Conservation (phyloP, 2,329 filamentous ascomycete species). For the Cordyceps cateniannulata region DNA sequence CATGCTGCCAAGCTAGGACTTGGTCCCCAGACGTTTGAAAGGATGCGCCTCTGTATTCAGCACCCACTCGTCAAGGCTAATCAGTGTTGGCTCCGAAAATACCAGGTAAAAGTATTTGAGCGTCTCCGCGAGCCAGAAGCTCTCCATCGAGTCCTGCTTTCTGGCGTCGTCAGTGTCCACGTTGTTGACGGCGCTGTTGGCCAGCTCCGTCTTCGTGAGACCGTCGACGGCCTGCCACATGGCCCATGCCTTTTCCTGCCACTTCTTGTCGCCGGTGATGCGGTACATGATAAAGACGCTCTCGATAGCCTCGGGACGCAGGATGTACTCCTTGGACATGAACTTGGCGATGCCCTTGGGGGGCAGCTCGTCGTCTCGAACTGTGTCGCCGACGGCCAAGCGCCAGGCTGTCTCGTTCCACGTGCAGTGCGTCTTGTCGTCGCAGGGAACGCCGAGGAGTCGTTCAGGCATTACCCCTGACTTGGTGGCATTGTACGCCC, state of each 20-base stretch:
- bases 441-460: constrained; percentile 37
- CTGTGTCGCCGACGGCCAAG: constrained; percentile 16
- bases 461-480: constrained; percentile 51
- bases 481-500: constrained; percentile 47
- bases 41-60: constrained; percentile 51
- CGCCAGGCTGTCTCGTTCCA: constrained; percentile 28
- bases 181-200: constrained; percentile 43
- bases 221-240: constrained; percentile 45
- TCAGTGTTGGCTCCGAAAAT: constrained; percentile 56
- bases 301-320: constrained; percentile 47
- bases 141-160: constrained; percentile 59
- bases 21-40: constrained; percentile 21
- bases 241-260: constrained; percentile 44
- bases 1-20: background rate
- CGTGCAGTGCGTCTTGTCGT: constrained; percentile 18
- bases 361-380: constrained; percentile 25
- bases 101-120: constrained; percentile 71
- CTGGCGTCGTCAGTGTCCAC: constrained; percentile 21
- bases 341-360: constrained; percentile 57
- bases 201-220: constrained; percentile 39
- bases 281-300: constrained; percentile 49
- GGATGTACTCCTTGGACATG: constrained; percentile 43
- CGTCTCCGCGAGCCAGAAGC: constrained; percentile 68
- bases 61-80: constrained; percentile 65
- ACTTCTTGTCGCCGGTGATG: constrained; percentile 39